phyloP scores from a whole-genome alignment of 257 asterid genomes.

The Oldenlandia corymbosa region DNA sequence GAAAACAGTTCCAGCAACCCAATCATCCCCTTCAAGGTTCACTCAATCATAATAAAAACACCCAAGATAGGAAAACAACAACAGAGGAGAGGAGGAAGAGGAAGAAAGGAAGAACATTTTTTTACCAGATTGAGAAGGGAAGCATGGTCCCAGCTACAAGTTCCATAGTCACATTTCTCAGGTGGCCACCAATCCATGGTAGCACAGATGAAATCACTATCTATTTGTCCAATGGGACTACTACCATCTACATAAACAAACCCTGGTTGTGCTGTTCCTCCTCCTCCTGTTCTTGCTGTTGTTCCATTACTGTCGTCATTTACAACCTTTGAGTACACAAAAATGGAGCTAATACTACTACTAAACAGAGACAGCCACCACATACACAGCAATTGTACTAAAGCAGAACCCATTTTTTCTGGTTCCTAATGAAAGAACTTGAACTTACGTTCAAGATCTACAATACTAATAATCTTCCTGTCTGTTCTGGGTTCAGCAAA shows the following conservation, averaged over 20 bases:
- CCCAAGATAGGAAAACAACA: neutral
- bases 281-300: neutral
- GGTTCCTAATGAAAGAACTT: neutral
- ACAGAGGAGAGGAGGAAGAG: neutral
- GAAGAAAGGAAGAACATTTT: neutral
- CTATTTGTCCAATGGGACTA: conserved; percentile 45
- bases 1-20: neutral
- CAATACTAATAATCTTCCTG: neutral
- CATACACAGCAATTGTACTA: conserved; percentile 2
- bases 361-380: conserved; percentile 19
- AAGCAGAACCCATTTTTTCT: conserved; percentile 27
- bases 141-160: conserved; percentile 79
- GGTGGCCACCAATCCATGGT: conserved; percentile 98
- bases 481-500: neutral
- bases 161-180: conserved; percentile 75
- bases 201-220: conserved; percentile 64
- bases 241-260: conserved; percentile 45
- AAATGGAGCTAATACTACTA: conserved; percentile 20
- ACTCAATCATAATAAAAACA: neutral
- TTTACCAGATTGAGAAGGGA: conserved; percentile 70
- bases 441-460: conserved; percentile 21
- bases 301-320: neutral
- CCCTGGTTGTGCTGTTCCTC: too few species aligned
- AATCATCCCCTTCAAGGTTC: neutral
- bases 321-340: conserved; percentile 22